Base-by-base conservation (phyloP, 768 basidiomycete genomes). In the Rhizopogon roseolus region DNA sequence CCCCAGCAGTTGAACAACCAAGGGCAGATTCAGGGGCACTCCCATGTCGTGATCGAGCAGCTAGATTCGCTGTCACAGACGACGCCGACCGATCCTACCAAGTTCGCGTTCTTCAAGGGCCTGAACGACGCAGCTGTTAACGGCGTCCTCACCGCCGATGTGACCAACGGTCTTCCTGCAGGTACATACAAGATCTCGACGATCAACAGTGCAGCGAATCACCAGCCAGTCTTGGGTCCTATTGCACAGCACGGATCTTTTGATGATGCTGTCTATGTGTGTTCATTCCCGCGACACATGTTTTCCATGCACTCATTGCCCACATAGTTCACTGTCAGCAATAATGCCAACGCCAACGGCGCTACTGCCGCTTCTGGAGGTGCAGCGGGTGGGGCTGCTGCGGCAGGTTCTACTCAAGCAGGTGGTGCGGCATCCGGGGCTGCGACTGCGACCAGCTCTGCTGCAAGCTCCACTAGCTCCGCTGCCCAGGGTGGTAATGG, bases 181-280 rank as follows among this genome's bases (percentile, higher is more conserved):
- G 84, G 85, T 44, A 63, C 71, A 29, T 89, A 90, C 71, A 73
- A 77, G 54, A 63, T 86, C 22, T 75, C 79, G 55, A 78, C 81
- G 5, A 84, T 85, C 66, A 81, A 80, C 60, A 62, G 76, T 29
- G 73, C 77, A 14, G 62, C 78, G 10, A 86, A 86, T 67, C 83
- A 87, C 59, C 78, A 79, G 58, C 84, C 80, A 4, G 76, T 70
- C 46, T 67, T 84, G 53, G 81, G 79, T 41, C 73, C 84, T 16
- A 65, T 86, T 44, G 84, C 79, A 16, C 83, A 82, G 59, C 86
- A 82, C 57, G 84, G 84, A 55, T 66, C 70, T 19, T 62, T 84
- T 32, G 82, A 86, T 63, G 85, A 88, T 62, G 72, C 71, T 48
- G 63, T 81, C 66, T 86, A 86, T 67, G 79, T 84, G 56, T 58